Percentiles rank a stretch among this genome's conserved stretches.
Conservation (phyloP, 208 protist species). For the Trypanosoma grayi region DNA sequence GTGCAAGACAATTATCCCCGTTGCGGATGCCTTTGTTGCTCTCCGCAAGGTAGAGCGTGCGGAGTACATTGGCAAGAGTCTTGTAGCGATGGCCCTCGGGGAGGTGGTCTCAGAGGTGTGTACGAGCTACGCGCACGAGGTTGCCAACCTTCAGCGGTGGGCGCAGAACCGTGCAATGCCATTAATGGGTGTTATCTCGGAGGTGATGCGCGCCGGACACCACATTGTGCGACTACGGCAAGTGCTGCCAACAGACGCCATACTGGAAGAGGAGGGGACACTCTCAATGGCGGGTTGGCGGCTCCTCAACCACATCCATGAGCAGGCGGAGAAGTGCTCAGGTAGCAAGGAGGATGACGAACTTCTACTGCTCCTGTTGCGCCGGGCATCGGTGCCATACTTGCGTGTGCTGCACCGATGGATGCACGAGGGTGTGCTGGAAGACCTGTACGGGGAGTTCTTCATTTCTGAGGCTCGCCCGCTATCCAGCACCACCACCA, state of each 20-base stretch:
- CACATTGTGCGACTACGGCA: slow-evolving; percentile 81
- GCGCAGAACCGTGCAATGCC: slow-evolving; percentile 58
- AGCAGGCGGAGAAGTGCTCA: slow-evolving; percentile 53
- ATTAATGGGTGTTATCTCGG: slow-evolving; percentile 80
- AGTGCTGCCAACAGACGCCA: slow-evolving; percentile 70
- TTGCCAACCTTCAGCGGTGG: slow-evolving; percentile 70
- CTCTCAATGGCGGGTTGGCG: slow-evolving; percentile 52
- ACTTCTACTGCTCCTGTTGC: slow-evolving; percentile 65
- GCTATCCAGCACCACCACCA: neutral
- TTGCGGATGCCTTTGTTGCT: slow-evolving; percentile 77
- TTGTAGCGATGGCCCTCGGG: slow-evolving; percentile 84
- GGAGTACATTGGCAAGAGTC: slow-evolving; percentile 65
- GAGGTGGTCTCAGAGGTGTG: slow-evolving; percentile 79
- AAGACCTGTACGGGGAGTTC: slow-evolving; percentile 84
- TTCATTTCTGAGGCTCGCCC: slow-evolving; percentile 64
- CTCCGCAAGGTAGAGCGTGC: slow-evolving; percentile 61
- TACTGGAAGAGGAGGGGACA: slow-evolving; percentile 31
- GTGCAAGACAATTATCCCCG: slow-evolving; percentile 65
- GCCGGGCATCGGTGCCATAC: slow-evolving; percentile 74
- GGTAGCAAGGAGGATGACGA: slow-evolving; percentile 79
- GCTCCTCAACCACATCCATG: slow-evolving; percentile 74
- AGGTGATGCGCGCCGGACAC: slow-evolving; percentile 77
- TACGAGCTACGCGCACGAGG: slow-evolving; percentile 78
- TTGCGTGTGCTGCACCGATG: slow-evolving; percentile 76
- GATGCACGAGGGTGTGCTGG: slow-evolving; percentile 79